Evolutionary conservation across 1,139 yeast genomes (phyloP).

Genomic region (Suhomyces kunorum): DNA sequence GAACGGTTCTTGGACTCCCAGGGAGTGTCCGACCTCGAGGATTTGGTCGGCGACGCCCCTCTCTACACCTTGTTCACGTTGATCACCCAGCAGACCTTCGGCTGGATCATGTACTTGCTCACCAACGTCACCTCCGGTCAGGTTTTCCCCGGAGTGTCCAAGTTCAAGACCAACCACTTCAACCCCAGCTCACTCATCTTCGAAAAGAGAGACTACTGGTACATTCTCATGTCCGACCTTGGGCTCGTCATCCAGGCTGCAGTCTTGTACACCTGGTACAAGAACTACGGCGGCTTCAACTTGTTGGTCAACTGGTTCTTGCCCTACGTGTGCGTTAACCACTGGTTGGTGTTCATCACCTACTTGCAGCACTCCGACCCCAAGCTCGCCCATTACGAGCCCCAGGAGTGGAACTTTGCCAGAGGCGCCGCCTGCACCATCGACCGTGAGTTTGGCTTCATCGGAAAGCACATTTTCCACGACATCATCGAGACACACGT

Average conservation of each 20-base stretch:
- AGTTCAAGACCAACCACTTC: slow-evolving; percentile 57
- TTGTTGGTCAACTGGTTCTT: slow-evolving; percentile 70
- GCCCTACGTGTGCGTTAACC: slow-evolving; percentile 82
- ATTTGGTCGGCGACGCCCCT: slow-evolving; percentile 74
- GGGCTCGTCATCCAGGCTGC: slow-evolving; percentile 61
- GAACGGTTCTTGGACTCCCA: slow-evolving; percentile 50
- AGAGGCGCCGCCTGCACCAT: slow-evolving; percentile 88
- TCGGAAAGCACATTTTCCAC: slow-evolving; percentile 80
- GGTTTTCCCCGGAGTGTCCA: slow-evolving; percentile 53
- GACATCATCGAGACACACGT: slow-evolving; percentile 91
- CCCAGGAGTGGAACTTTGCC: slow-evolving; percentile 78
- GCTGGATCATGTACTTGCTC: slow-evolving; percentile 66
- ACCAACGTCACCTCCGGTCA: slow-evolving; percentile 77
- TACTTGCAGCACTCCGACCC: slow-evolving; percentile 85
- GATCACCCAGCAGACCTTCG: slow-evolving; percentile 72
- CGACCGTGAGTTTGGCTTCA: slow-evolving; percentile 80
- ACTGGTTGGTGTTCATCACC: slow-evolving; percentile 87
- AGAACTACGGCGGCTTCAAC: slow-evolving; percentile 62
- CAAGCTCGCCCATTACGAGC: slow-evolving; percentile 74
- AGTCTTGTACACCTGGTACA: slow-evolving; percentile 64
- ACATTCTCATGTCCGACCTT: slow-evolving; percentile 67
- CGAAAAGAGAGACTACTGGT: slow-evolving; percentile 69
- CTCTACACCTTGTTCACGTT: slow-evolving; percentile 56
- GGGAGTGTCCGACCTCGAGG: slow-evolving; percentile 49
- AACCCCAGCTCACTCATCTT: slow-evolving; percentile 73